These are phyloP conservation scores for Crithidia mellificae DNA, from an alignment of 208 protist species.

Conservation along the genomic window DNA sequence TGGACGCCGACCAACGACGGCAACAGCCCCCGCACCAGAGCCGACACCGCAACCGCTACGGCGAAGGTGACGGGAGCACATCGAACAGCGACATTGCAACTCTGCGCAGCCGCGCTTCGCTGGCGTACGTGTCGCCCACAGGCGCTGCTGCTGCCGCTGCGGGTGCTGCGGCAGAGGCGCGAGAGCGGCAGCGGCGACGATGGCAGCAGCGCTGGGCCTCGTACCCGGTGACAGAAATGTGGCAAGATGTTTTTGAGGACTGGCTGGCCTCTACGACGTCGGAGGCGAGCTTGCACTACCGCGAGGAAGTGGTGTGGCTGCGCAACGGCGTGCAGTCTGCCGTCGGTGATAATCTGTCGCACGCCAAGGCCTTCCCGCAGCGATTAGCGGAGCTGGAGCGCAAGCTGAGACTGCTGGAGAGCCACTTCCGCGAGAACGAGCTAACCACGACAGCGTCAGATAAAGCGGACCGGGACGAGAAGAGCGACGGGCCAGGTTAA, in stretches of 20 bases:
- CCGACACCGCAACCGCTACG: no score
- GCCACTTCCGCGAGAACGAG: slow-evolving; percentile 22
- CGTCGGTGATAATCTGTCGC: slow-evolving; percentile 29
- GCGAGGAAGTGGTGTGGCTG: slow-evolving; percentile 34
- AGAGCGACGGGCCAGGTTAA: neutral
- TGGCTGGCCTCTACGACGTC: slow-evolving; percentile 25
- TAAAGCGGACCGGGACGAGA: slow-evolving; percentile 12
- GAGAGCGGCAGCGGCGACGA: neutral
- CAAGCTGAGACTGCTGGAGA: slow-evolving; percentile 27
- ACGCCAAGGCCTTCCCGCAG: slow-evolving; percentile 33
- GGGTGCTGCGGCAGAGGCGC: neutral
- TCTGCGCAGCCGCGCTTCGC: no score
- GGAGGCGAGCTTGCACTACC: slow-evolving; percentile 13
- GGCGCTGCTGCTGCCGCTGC: no score
- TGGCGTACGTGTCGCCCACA: neutral
- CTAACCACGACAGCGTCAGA: slow-evolving; percentile 2
- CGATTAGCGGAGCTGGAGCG: slow-evolving; percentile 38
- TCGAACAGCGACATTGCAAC: no score
- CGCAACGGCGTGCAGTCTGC: slow-evolving; percentile 36
- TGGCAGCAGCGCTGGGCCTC: slow-evolving; percentile 13
- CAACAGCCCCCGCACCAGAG: no score
- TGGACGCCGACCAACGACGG: neutral
- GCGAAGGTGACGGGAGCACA: no score
- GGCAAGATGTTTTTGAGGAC: slow-evolving; percentile 31
- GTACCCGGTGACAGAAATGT: slow-evolving; percentile 24